phyloP scores from a whole-genome alignment of 179 eudicot genomes.

The Vitellaria paradoxa region DNA sequence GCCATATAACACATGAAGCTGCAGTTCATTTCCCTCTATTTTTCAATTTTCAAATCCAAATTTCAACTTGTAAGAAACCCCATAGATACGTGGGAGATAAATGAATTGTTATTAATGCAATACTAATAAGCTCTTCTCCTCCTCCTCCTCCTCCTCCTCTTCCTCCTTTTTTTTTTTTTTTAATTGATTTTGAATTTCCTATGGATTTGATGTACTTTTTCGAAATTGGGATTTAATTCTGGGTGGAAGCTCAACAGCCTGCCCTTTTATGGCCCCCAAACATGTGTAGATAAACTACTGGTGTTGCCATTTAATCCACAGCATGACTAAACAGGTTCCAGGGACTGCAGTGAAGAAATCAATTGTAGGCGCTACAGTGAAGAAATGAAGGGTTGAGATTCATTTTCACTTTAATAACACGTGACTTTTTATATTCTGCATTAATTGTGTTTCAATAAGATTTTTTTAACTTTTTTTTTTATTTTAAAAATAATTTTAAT shows the following conservation, averaged over 20 bases:
- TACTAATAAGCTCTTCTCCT: not conserved
- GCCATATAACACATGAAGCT: conserved; percentile 32
- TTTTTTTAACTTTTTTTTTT: too few relatives aligned
- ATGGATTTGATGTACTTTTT: not conserved
- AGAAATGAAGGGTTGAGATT: too few relatives aligned
- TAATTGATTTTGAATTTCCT: not conserved
- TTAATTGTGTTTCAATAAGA: too few relatives aligned
- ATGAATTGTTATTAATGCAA: not conserved
- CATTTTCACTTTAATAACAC: too few relatives aligned
- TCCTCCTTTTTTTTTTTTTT: not conserved
- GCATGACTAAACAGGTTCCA: not conserved
- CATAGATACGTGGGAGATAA: conserved; percentile 7
- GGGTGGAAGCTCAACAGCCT: not conserved
- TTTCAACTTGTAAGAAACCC: conserved; percentile 19
- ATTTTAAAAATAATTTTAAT: too few relatives aligned
- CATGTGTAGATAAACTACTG: not conserved
- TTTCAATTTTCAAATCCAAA: conserved; percentile 6
- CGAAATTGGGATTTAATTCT: not conserved
- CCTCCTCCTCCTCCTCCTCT: too few relatives aligned
- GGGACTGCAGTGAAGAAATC: too few relatives aligned
- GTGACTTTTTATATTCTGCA: too few relatives aligned
- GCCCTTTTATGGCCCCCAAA: too few relatives aligned
- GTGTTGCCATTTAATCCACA: not conserved
- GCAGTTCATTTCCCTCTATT: not conserved
- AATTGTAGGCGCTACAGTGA: too few relatives aligned